A percentile compares a stretch with the other conserved stretches of the same genome.
Evolutionary conservation across 352 stramenopile species (phyloP).

Genomic region (Globisporangium apiculatum): DNA sequence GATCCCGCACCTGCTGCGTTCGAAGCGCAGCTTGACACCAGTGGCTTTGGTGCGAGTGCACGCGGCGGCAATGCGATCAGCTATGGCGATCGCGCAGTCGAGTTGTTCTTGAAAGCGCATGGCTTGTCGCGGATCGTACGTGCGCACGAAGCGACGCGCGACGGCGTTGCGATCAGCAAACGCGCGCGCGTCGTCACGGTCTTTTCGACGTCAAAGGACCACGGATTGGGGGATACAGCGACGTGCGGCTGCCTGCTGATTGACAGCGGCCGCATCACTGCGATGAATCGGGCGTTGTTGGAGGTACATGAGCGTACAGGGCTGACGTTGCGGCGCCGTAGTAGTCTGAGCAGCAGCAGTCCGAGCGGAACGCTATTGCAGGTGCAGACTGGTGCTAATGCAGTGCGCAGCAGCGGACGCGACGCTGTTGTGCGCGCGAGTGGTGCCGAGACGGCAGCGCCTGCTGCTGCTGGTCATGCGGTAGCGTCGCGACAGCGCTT

Average conservation of each 20-base stretch:
- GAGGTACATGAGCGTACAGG: constrained; percentile 6
- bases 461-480: too few species aligned
- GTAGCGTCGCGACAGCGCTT: not conserved
- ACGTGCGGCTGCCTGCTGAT: constrained; percentile 60
- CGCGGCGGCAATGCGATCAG: constrained; percentile 52
- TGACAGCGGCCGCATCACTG: constrained; percentile 47
- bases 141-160: constrained; percentile 72
- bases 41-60: constrained; percentile 40
- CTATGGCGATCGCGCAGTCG: constrained; percentile 69
- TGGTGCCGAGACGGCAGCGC: too few species aligned
- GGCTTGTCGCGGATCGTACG: constrained; percentile 56
- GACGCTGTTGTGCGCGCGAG: too few species aligned
- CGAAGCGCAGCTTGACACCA: constrained; percentile 35
- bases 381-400: too few species aligned
- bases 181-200: constrained; percentile 52
- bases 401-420: too few species aligned
- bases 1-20: constrained; percentile 26
- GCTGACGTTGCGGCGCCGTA: too few species aligned
- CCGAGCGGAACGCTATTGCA: too few species aligned
- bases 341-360: too few species aligned
- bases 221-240: constrained; percentile 48
- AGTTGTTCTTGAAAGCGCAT: constrained; percentile 50
- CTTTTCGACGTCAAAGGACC: constrained; percentile 72
- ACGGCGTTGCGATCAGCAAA: constrained; percentile 73
- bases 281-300: constrained; percentile 41